Evolutionary conservation across 371 early-diverging fungal genomes (phyloP), one percentile per base, ranked within the genome.

Genomic region (Mucor velutinosus): DNA sequence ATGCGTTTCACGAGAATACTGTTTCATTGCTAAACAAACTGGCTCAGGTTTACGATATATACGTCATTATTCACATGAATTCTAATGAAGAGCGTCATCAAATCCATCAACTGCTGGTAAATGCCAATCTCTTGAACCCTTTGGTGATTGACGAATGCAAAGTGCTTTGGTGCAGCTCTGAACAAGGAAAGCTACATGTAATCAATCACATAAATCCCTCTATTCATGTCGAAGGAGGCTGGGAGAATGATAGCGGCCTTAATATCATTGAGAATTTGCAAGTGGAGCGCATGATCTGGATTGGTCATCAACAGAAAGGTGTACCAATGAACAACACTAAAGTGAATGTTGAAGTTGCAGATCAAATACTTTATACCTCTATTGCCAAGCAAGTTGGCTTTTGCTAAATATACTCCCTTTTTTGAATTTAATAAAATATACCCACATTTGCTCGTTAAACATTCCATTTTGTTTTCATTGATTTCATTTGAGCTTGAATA

Each of bases 211-310:
- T 83, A 17, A 70, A 77, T 15, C 78, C 81, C 11, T 62, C 57
- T 11, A 68, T 77, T 15, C 83, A 83, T 66, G 62, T 83, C 17
- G 83, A 83, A 74, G 83, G 83, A 11, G 83, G 83, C 14, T 76
- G 78, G 72, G 83, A 83, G 55, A 29, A 66, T 7, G 81, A 76
- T 37, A 77, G 80, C 49, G 83, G 83, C 4, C 67, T 70, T 49
- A 70, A 74, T 15, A 72, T 79, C 45, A 74, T 83, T 11, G 65
- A 76, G 5, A 63, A 68, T 25, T 60, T 83, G 19, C 23, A 69
- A 60, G 71, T 80, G 1, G 59, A 66, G 32, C 70, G 71, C 25
- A 56, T 77, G 19, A 67, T 83, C 15, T 83, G 83, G 83, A 64
- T 80, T 23, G 53, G 53, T 27, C 27, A 53, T 53, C 53, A 53